These are phyloP conservation scores for Fusarium buharicum DNA, from an alignment of 2,329 filamentous ascomycete genomes.

Conservation along the genomic window DNA sequence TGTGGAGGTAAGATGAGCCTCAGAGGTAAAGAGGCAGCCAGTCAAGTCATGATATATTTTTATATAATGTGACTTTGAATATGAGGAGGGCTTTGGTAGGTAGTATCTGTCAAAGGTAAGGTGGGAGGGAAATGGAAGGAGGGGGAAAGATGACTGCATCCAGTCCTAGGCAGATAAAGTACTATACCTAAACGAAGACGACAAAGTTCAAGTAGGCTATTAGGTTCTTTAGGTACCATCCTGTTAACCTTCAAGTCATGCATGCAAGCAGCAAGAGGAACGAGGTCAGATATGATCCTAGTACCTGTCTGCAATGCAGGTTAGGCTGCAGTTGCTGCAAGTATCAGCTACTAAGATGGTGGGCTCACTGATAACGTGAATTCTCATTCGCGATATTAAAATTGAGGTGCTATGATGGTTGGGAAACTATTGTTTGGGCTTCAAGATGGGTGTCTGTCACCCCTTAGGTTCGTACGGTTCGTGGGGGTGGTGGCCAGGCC, in stretches of 20 bases:
- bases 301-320: constrained; percentile 37
- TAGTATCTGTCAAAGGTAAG: not conserved
- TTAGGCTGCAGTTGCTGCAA: constrained; percentile 40
- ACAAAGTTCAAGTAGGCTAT: too few species aligned
- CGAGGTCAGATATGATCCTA: not conserved
- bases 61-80: too few species aligned
- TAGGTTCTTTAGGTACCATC: too few species aligned
- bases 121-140: not conserved
- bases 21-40: not conserved
- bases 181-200: not conserved
- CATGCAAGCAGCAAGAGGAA: too few species aligned
- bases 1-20: constrained; percentile 15
- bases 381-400: constrained; percentile 23
- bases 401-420: constrained; percentile 15
- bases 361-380: constrained; percentile 25
- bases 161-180: too few species aligned
- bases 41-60: constrained; percentile 9
- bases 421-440: constrained; percentile 24
- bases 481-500: constrained; percentile 25
- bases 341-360: constrained; percentile 20
- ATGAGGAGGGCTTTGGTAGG: constrained; percentile 3
- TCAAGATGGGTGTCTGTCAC: constrained; percentile 18
- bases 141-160: not conserved
- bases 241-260: too few species aligned
- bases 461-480: constrained; percentile 3